phyloP scores from a whole-genome alignment of 371 early-diverging fungal species.

The Mortierella sp. region DNA sequence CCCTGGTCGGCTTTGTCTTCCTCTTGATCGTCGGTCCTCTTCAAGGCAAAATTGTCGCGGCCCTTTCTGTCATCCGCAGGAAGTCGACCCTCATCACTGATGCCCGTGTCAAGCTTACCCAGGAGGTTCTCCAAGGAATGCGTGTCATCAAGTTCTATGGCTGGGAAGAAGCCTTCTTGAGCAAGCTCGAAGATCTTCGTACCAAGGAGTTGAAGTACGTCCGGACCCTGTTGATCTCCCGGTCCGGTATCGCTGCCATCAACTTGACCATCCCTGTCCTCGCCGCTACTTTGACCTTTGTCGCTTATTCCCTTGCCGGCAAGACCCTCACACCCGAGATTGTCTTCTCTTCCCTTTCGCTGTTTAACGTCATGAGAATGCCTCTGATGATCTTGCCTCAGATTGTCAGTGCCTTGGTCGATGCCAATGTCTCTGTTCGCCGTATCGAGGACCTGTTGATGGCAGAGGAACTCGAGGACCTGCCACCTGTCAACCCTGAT shows the following conservation, averaged over 20 bases:
- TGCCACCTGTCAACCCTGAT: constrained; percentile 53
- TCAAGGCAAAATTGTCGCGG: constrained; percentile 46
- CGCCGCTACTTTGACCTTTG: constrained; percentile 60
- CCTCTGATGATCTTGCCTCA: constrained; percentile 83
- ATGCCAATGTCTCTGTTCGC: constrained; percentile 72
- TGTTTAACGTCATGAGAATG: constrained; percentile 66
- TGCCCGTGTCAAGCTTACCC: constrained; percentile 62
- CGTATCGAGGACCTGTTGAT: constrained; percentile 75
- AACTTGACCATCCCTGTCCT: constrained; percentile 69
- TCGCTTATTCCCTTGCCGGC: constrained; percentile 53
- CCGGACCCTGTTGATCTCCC: constrained; percentile 53
- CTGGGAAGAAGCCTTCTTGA: constrained; percentile 69
- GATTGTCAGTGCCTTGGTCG: constrained; percentile 71
- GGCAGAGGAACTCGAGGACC: constrained; percentile 74
- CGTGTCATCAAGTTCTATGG: constrained; percentile 69
- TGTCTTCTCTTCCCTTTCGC: constrained; percentile 62
- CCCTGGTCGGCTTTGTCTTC: constrained; percentile 70
- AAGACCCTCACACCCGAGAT: constrained; percentile 47
- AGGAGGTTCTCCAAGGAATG: constrained; percentile 62
- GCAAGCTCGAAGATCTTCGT: constrained; percentile 69
- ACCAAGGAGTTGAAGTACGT: constrained; percentile 67
- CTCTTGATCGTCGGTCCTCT: constrained; percentile 55
- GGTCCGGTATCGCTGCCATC: constrained; percentile 58
- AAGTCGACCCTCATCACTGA: constrained; percentile 62
- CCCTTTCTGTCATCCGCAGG: constrained; percentile 53